phyloP scores from a whole-genome alignment of 805 yeast species.

The Lipomyces sp. region DNA sequence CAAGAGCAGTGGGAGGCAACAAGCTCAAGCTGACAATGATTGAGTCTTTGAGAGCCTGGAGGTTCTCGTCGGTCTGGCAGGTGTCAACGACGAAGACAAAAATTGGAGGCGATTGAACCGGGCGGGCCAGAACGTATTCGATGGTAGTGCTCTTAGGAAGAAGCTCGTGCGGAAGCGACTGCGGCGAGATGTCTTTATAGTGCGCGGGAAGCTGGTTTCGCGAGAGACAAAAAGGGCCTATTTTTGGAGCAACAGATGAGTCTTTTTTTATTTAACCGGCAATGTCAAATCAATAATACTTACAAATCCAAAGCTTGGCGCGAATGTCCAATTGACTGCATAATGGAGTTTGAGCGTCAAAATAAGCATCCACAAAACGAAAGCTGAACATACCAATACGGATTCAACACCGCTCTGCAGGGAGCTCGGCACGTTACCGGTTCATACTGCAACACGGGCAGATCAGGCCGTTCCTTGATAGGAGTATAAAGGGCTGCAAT shows the following conservation, averaged over 20 bases:
- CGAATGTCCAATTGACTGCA: slow-evolving; percentile 68
- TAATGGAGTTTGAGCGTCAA: background rate
- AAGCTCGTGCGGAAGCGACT: slow-evolving; percentile 81
- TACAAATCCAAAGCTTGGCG: slow-evolving; percentile 78
- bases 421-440: slow-evolving; percentile 80
- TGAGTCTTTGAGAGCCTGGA: slow-evolving; percentile 80
- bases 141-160: slow-evolving; percentile 71
- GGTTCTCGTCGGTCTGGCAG: slow-evolving; percentile 87
- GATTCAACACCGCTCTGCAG: slow-evolving; percentile 86
- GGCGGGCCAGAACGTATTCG: slow-evolving; percentile 82
- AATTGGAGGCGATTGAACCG: slow-evolving; percentile 82
- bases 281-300: slow-evolving; percentile 10
- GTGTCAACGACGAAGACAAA: slow-evolving; percentile 85
- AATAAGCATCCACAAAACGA: slow-evolving; percentile 1
- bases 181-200: slow-evolving; percentile 75
- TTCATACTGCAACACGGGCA: slow-evolving; percentile 80
- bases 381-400: slow-evolving; percentile 58
- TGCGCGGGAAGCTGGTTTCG: slow-evolving; percentile 84
- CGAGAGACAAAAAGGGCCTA: slow-evolving; percentile 68
- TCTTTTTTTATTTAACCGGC: background rate
- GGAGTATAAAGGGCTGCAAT: slow-evolving; percentile 97
- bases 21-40: slow-evolving; percentile 73
- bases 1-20: slow-evolving; percentile 86
- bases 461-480: slow-evolving; percentile 72
- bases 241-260: background rate